Evolutionary conservation across 164 flowering plant genomes (phyloP), one percentile per base, ranked within the genome.

Genomic region (Taxillus chinensis): DNA sequence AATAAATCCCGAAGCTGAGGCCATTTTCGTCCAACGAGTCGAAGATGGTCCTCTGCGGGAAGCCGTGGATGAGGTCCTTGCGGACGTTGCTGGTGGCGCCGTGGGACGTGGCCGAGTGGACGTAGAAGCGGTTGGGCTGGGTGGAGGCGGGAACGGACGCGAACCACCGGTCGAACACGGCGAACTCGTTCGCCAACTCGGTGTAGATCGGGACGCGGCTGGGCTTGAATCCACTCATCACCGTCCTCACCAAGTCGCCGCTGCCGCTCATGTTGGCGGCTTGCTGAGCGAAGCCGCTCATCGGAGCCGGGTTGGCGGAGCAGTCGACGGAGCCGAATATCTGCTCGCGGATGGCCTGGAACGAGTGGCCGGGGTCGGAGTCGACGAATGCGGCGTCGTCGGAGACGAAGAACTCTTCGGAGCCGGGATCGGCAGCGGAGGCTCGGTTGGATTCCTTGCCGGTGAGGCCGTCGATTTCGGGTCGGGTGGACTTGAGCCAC

Each of bases 71-170:
- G 15, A 91, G 77, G 63, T 89, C 92, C 68, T 83, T 86, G 64
- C 87, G 63, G 3, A 84, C 90, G 69, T 91, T 89, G 78, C 96
- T 87, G 40, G 67, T 62, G 38, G 84, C 85, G 14, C 98, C 98
- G 67, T 87, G 92, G 0, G 98, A 92, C 0, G 98, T 92, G n/a
- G 96, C 96, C 2, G 98, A 92, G 74, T 92, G 96, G 41, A 86
- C 84, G 71, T 82, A 92, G 65, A 92, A 82, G 67, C 98, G 85
- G 72, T 92, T 92, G 62, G 98, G 98, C 78, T 92, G 98, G 39
- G 98, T 92, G 59, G 92, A 86, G 3, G 90, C 75, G 5, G 95
- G 98, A 2, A 87, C 90, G 39, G 95, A 87, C 2, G 90, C 92
- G 72, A 86, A 87, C 98, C 95, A 86, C 74, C 87, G 76, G 67